Percentiles rank a stretch among this genome's conserved stretches.
These are phyloP conservation scores for Venturia oleaginea DNA, from an alignment of 2,329 filamentous ascomycete genomes.

Conservation along the genomic window DNA sequence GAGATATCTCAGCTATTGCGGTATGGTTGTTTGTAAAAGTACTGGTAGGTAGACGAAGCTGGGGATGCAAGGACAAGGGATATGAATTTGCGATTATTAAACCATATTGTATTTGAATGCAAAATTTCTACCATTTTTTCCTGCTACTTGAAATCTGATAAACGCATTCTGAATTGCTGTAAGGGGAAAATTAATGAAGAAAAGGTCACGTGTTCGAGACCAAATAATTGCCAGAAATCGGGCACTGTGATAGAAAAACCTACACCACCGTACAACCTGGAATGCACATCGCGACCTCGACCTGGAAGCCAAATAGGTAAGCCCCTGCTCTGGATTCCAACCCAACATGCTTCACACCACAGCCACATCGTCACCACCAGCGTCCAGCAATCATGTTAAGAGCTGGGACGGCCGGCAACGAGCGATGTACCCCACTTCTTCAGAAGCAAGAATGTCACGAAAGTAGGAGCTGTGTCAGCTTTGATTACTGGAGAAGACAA, in stretches of 20 bases:
- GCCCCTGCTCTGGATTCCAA: not conserved
- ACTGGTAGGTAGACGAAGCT: not conserved
- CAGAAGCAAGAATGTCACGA: not conserved
- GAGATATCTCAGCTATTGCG: not conserved
- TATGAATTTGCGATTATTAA: not conserved
- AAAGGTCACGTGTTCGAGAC: not conserved
- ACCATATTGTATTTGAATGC: too few species aligned
- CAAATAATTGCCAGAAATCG: not conserved
- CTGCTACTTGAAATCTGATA: not conserved
- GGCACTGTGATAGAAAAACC: not conserved
- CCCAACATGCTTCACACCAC: not conserved
- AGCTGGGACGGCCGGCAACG: not conserved
- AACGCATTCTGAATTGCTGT: too few species aligned
- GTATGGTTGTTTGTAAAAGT: not conserved
- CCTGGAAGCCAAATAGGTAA: not conserved
- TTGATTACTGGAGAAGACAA: not conserved
- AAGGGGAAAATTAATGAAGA: not conserved
- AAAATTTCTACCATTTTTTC: not conserved
- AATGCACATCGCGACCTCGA: not conserved
- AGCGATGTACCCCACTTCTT: not conserved
- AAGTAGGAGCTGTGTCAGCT: not conserved
- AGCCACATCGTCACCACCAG: not conserved
- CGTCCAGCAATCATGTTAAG: not conserved
- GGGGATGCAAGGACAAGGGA: not conserved
- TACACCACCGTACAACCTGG: not conserved